Percentiles rank a stretch among this genome's conserved stretches.
phyloP scores from a whole-genome alignment of 75 land plant genomes.

The Isoetes taiwanensis region DNA sequence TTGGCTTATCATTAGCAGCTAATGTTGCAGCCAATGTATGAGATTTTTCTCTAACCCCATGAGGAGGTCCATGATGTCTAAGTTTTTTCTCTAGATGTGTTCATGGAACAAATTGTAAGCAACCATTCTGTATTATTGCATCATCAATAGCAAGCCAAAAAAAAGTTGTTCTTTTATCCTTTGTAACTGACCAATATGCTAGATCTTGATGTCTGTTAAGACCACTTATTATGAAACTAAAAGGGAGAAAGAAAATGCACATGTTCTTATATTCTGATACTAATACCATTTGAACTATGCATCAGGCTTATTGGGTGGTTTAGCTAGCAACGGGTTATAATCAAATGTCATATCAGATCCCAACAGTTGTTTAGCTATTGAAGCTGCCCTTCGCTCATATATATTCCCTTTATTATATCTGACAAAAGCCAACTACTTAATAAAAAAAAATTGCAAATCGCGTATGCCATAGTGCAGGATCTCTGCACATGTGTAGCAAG shows the following conservation, averaged over 20 bases:
- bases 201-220: constrained; percentile 36
- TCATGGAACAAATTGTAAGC: constrained; percentile 33
- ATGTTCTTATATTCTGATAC: background rate
- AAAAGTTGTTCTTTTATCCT: constrained; percentile 34
- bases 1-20: constrained; percentile 14
- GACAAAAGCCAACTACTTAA: too few species aligned
- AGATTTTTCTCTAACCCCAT: constrained; percentile 36
- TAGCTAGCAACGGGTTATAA: constrained; percentile 36
- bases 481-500: too few species aligned
- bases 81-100: constrained; percentile 29
- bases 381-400: constrained; percentile 32
- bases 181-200: constrained; percentile 38
- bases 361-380: constrained; percentile 26
- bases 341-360: constrained; percentile 33
- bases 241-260: background rate
- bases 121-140: constrained; percentile 31
- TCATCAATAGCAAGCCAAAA: constrained; percentile 41
- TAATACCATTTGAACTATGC: constrained; percentile 32
- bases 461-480: too few species aligned
- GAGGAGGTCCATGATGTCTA: constrained; percentile 25
- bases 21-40: constrained; percentile 27
- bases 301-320: constrained; percentile 36
- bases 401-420: constrained; percentile 37
- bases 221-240: background rate
- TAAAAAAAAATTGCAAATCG: too few species aligned